Base-by-base conservation (phyloP, 192 early-diverging fungal species). In the Allomyces javanicus region DNA sequence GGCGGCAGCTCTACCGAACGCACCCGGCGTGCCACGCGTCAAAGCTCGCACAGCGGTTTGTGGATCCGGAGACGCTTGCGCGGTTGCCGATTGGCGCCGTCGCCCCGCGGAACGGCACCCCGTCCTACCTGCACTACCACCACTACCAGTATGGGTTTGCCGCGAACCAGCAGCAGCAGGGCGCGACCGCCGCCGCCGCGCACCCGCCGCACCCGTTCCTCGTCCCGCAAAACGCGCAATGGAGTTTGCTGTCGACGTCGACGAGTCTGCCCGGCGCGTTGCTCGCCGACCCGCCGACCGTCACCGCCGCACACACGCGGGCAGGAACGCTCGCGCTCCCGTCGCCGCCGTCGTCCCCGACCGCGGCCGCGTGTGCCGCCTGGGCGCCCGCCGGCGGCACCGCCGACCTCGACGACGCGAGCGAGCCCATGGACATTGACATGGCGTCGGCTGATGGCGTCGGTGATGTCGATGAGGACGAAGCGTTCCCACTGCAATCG, bases 1-100 rank as follows among this genome's bases (percentile, higher is more conserved):
- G 91, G 91, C 72, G 83, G 63, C 72, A 73, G 50, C 74, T 86
- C 63, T 89, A 76, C 65, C 62, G 80, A 24, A 67, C 76, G 69
- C 78, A 79, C 25, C 67, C 75, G n/a, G 74, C 74, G 61, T 85
- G 83, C 82, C 71, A 73, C 69, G 63, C 76, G 64, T 25, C 65
- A 71, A 58, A 76, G 67, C 69, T 76, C 69, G 45, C 76, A 11
- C 71, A 74, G 25, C 73, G 71, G 71, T 76, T 74, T 63, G 44
- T 75, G 14, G 63, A 27, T 0, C 66, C 66, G 63, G 62, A 63
- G 21, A 63, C 69, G 45, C 62, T 67, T 1, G 70, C 21, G 62
- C 74, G 22, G 71, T 69, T 24, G 65, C 73, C 17, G 66, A 71
- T 12, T 58, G 65, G 17, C 62, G 66, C 62, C 62, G 50, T 10